Evolutionary conservation across 2,329 filamentous ascomycete genomes (phyloP).

Genomic region (Diaporthe velutina): DNA sequence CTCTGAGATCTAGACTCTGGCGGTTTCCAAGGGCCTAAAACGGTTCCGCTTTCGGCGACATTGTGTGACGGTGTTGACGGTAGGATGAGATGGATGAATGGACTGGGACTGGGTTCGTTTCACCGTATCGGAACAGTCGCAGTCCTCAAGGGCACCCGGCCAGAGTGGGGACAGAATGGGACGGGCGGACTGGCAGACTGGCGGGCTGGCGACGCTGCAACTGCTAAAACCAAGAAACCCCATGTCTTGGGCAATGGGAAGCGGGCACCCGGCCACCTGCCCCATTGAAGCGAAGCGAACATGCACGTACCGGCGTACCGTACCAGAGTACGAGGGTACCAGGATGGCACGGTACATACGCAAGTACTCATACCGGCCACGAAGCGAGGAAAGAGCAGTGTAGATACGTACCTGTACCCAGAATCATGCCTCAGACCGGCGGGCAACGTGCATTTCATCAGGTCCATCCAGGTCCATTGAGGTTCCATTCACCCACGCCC

Average conservation of each 20-base stretch:
- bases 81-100: conserved; percentile 4
- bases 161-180: neutral
- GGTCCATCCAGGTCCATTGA: conserved; percentile 21
- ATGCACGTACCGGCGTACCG: conserved; percentile 23
- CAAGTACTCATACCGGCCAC: neutral
- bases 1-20: conserved; percentile 29
- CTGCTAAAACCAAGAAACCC: neutral
- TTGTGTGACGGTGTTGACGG: conserved; percentile 30
- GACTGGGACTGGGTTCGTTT: conserved; percentile 17
- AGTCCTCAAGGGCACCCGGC: conserved; percentile 8
- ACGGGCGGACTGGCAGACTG: neutral
- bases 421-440: neutral
- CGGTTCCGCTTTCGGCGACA: conserved; percentile 30
- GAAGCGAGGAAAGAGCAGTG: too few species aligned
- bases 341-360: neutral
- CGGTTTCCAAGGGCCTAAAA: conserved; percentile 10
- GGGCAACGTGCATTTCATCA: conserved; percentile 19
- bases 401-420: neutral
- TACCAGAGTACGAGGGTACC: conserved; percentile 24
- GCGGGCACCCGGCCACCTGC: conserved; percentile 18
- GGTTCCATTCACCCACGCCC: conserved; percentile 17
- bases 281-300: conserved; percentile 18
- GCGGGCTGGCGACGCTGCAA: neutral
- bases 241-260: conserved; percentile 31
- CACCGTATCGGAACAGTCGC: conserved; percentile 29